These are phyloP conservation scores for Leccinum uliginosum DNA, from an alignment of 768 basidiomycete genomes.

Conservation along the genomic window DNA sequence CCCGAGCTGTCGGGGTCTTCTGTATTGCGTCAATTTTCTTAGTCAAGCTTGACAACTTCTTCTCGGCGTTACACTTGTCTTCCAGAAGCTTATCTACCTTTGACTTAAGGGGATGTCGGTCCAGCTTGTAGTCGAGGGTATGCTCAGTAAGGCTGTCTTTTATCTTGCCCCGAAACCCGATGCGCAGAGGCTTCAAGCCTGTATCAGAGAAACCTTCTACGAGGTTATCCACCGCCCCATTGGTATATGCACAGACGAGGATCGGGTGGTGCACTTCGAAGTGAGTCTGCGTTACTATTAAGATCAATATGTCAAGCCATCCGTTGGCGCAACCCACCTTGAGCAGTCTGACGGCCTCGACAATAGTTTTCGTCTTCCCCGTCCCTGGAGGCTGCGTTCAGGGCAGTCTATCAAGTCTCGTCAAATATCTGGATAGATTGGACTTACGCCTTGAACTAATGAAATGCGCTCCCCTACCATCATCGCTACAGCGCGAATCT, in stretches of 20 bases:
- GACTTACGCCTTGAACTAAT: constrained; percentile 79
- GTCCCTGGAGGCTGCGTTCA: constrained; percentile 75
- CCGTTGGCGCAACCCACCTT: constrained; percentile 43
- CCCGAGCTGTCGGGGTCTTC: constrained; percentile 11
- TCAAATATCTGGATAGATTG: neutral
- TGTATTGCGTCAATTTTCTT: constrained; percentile 22
- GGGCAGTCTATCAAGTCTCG: neutral
- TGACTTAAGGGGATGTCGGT: constrained; percentile 52
- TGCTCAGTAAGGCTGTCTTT: constrained; percentile 49
- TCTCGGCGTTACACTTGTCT: constrained; percentile 32
- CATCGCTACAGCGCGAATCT: constrained; percentile 75
- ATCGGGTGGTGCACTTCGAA: constrained; percentile 82
- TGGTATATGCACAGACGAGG: constrained; percentile 92
- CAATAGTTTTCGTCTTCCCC: constrained; percentile 89
- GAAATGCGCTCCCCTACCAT: constrained; percentile 80
- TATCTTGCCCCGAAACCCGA: constrained; percentile 63
- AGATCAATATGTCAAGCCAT: neutral
- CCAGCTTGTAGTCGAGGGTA: constrained; percentile 62
- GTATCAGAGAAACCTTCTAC: constrained; percentile 64
- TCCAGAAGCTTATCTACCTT: constrained; percentile 40
- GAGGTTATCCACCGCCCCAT: constrained; percentile 89
- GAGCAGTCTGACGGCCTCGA: constrained; percentile 76
- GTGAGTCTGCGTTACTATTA: constrained; percentile 43
- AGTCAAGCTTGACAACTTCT: constrained; percentile 23
- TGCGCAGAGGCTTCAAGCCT: constrained; percentile 69